phyloP scores from a whole-genome alignment of 768 basidiomycete genomes.

The Leccinum boreale region DNA sequence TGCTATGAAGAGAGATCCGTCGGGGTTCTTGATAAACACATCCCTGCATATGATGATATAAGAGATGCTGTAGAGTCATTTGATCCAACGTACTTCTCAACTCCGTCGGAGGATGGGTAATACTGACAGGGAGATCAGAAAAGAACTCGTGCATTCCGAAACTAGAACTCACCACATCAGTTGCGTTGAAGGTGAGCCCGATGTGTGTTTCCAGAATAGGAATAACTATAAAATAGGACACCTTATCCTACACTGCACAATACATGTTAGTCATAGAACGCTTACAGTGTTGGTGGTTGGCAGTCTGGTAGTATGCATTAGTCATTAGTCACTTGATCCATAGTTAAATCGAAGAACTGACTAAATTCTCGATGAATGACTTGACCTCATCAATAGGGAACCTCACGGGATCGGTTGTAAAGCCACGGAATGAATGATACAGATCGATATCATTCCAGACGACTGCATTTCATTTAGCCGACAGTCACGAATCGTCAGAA shows the following conservation, averaged over 20 bases:
- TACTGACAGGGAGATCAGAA: slow-evolving; percentile 42
- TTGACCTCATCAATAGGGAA: slow-evolving; percentile 56
- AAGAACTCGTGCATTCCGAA: not conserved
- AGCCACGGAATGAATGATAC: slow-evolving; percentile 66
- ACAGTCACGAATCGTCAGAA: too few relatives aligned
- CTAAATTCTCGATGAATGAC: slow-evolving; percentile 54
- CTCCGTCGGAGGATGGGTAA: slow-evolving; percentile 61
- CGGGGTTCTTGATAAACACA: slow-evolving; percentile 72
- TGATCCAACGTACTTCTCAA: slow-evolving; percentile 43
- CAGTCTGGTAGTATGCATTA: slow-evolving; percentile 14
- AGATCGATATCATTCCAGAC: slow-evolving; percentile 82
- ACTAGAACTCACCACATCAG: slow-evolving; percentile 52
- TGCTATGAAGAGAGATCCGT: slow-evolving; percentile 69
- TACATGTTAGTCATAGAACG: not conserved
- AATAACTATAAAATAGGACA: slow-evolving; percentile 41
- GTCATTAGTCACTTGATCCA: not conserved
- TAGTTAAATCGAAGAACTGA: slow-evolving; percentile 29
- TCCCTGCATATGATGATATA: slow-evolving; percentile 37
- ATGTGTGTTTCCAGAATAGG: slow-evolving; percentile 70
- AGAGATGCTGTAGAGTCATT: not conserved
- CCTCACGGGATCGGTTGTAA: slow-evolving; percentile 62
- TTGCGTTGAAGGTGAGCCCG: slow-evolving; percentile 51
- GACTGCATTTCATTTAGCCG: too few relatives aligned
- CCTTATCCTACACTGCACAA: not conserved
- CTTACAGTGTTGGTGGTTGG: slow-evolving; percentile 31